Conservation (phyloP, 2,329 filamentous ascomycete species). For the Alternaria burnsii region DNA sequence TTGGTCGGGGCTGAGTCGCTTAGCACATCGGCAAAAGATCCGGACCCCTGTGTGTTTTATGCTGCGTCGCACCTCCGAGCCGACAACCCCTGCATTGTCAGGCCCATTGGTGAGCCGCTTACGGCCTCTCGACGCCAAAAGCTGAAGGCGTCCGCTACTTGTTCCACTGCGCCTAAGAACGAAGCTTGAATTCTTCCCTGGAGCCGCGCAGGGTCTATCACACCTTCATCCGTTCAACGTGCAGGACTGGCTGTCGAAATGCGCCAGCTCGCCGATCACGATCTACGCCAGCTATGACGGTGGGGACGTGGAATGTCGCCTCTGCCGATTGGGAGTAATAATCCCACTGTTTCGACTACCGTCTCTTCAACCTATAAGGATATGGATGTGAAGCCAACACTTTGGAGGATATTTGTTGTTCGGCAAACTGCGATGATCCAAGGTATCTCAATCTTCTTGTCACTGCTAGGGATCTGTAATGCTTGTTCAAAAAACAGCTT, state of each 20-base stretch:
- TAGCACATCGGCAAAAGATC: constrained; percentile 31
- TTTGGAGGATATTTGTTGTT: neutral
- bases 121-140: neutral
- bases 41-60: constrained; percentile 40
- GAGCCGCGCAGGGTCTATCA: neutral
- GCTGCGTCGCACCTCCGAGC: constrained; percentile 38
- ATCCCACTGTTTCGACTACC: neutral
- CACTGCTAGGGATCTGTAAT: neutral
- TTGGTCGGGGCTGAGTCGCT: constrained; percentile 42
- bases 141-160: neutral
- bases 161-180: neutral
- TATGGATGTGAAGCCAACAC: neutral
- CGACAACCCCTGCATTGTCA: constrained; percentile 23
- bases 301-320: neutral
- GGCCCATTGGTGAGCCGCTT: constrained; percentile 40
- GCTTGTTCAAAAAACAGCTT: neutral
- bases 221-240: neutral
- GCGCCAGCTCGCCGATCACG: constrained; percentile 12
- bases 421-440: neutral
- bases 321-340: constrained; percentile 1
- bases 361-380: neutral
- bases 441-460: neutral
- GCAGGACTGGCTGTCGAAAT: constrained; percentile 3
- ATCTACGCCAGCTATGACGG: constrained; percentile 1
- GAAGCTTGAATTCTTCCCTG: neutral